Evolutionary conservation across 2,329 filamentous ascomycete genomes (phyloP), one percentile per base, ranked within the genome.

Genomic region (Colletotrichum sp.): DNA sequence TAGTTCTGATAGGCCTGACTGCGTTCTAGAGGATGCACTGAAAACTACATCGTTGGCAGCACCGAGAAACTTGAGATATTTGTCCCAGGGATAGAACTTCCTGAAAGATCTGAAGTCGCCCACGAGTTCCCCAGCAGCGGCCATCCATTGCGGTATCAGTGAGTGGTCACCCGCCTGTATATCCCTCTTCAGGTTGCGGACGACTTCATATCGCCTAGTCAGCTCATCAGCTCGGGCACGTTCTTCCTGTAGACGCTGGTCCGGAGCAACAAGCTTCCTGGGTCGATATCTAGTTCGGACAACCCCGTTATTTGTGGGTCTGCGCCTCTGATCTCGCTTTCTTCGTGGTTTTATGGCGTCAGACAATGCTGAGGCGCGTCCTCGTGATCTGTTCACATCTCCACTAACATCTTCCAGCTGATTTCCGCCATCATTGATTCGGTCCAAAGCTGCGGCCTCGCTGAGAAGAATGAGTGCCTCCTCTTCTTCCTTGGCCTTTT

Each of bases 381-480:
- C 39, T 21, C 62, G 44, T 15, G 72, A 13, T 39, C 60, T 49
- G 9, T 36, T 44, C 6, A 12, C 12, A 26, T 70, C 26, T 52
- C 52, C 39, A 34, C 26, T 55, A 24, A 21, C 18, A 10, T 63
- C 52, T 30, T 32, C 55, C 28, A 64, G 26, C 28, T 72, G 36
- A 67, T 82, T 80, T 28, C 78, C 81, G 71, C 83, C 80, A 24
- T 86, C 85, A 69, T 86, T 85, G 13, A 84, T 85, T 73, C 90
- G 89, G 77, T 90, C 90, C 26, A 96, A 86, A 36, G 91, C 88
- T 79, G 96, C 90, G 10, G 95, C 93, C 82, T 98, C 94, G 39
- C 93, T 94, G 65, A 95, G 92, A 67, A 96, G 91, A 75, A 94
- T 92, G 75, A 96, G 91, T 2, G 96, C 96, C 80, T 95, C 92